Base-by-base conservation (phyloP, 805 yeast species). In the Wickerhamomyces canadensis region DNA sequence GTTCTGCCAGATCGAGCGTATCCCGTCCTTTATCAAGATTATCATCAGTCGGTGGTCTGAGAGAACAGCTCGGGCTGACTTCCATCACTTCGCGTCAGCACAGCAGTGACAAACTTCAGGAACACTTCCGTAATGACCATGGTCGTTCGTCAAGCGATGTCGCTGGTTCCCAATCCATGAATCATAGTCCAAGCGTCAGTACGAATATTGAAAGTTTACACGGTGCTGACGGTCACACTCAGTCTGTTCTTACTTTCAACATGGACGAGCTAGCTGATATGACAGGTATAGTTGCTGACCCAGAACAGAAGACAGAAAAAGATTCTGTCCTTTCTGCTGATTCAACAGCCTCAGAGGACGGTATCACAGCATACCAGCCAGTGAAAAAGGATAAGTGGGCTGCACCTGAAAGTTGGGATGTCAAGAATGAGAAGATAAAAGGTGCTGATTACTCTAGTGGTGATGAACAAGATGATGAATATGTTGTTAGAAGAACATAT, bases 391-490 rank as follows among this genome's bases (percentile, higher is more conserved):
- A 48, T 27, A 42, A 53, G 11, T 76, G 82, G 82, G 60, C 58
- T 19, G 74, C 82, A 5, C 82, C 82, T 3, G 80, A 76, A 38
- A 68, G 75, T 43, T 76, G 82, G 82, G 78, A 75, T 47, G 80
- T 76, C 9, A 74, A 70, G 42, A 51, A 52, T 33, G 47, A 54
- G 23, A 37, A 48, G 16, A 29, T 48, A 29, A 45, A 42, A 25
- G 38, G 41, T 5, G 17, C 14, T 41, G 21, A 36, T 6, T 29
- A 9, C 8, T 8, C 16, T 4, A 23, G 19, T 12, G 22, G 31
- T 43, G 22, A 34, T 14, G 65, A 62, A 24, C 67, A 62, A 32
- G 57, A 58, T 27, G 68, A 60, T 5, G 68, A 63, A 27, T 57
- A 56, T 41, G 52, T 51, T 4, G 60, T 61, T 29, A 53, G 60